Percentiles rank a stretch among this genome's conserved stretches.
phyloP scores from a whole-genome alignment of 345 rosid species.

The Eucalyptus pumila region DNA sequence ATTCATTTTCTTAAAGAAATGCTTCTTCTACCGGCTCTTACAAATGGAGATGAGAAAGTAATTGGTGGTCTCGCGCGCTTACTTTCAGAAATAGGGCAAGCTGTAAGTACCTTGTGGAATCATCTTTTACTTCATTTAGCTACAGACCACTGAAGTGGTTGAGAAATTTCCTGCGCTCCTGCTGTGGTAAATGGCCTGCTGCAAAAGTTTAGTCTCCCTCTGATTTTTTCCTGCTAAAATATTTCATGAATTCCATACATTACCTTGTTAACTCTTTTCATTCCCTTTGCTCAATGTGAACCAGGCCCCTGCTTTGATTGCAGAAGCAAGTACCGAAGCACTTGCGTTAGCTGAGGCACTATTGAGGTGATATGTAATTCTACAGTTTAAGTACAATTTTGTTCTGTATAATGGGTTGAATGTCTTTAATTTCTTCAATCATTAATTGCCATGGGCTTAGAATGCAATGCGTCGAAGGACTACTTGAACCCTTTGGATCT shows the following conservation, averaged over 20 bases:
- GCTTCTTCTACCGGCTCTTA: slow-evolving; percentile 72
- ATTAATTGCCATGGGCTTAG: neutral
- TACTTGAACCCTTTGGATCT: neutral
- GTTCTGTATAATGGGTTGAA: neutral
- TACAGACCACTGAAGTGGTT: neutral
- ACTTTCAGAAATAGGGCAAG: slow-evolving; percentile 95
- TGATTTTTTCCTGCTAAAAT: neutral
- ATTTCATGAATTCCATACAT: neutral
- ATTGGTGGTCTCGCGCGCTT: slow-evolving; percentile 81
- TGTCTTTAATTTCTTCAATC: neutral
- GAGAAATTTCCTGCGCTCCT: neutral
- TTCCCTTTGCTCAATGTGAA: neutral
- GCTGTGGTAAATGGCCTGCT: neutral
- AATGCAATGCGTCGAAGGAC: neutral
- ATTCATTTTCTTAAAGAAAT: slow-evolving; percentile 68
- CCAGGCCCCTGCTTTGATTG: slow-evolving; percentile 84
- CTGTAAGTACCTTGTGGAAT: slow-evolving; percentile 38
- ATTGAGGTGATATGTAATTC: slow-evolving; percentile 43
- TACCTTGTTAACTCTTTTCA: neutral
- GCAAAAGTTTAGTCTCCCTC: neutral
- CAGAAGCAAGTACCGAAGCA: slow-evolving; percentile 77
- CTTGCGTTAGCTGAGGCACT: slow-evolving; percentile 64
- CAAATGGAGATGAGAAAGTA: slow-evolving; percentile 58
- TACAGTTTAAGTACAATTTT: neutral
- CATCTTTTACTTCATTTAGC: neutral